Conservation (phyloP, 169 alveolate species). For the Plasmodium knowlesi region DNA sequence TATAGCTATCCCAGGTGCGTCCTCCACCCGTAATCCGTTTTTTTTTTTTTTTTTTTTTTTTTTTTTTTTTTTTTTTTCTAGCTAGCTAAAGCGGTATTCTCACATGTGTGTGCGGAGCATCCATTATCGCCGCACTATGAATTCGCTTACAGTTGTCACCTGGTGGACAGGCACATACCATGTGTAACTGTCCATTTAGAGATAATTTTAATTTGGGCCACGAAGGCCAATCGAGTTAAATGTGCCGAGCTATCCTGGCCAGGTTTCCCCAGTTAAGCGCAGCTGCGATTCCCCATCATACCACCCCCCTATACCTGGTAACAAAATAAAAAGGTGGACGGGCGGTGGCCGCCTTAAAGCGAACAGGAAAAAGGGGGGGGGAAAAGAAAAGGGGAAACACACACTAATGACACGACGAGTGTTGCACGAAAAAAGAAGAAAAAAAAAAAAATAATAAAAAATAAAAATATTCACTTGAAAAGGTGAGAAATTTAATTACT, state of each 20-base stretch:
- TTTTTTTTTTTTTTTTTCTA: neutral
- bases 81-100: neutral
- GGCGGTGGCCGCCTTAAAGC: neutral
- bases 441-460: no score
- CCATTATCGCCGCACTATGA: neutral
- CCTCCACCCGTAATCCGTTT: neutral
- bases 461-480: no score
- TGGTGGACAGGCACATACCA: neutral
- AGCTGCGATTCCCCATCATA: neutral
- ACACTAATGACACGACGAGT: neutral
- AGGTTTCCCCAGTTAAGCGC: neutral
- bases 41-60: slow-evolving; percentile 9
- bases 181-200: neutral
- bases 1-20: neutral
- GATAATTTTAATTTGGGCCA: neutral
- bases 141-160: neutral
- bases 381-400: neutral
- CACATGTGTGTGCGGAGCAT: neutral
- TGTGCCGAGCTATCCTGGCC: neutral
- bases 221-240: neutral
- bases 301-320: neutral
- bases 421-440: neutral
- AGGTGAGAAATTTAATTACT: neutral
- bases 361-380: neutral
- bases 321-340: neutral